These are phyloP conservation scores for Vinca minor DNA, from an alignment of 257 asterid species.

Conservation along the genomic window DNA sequence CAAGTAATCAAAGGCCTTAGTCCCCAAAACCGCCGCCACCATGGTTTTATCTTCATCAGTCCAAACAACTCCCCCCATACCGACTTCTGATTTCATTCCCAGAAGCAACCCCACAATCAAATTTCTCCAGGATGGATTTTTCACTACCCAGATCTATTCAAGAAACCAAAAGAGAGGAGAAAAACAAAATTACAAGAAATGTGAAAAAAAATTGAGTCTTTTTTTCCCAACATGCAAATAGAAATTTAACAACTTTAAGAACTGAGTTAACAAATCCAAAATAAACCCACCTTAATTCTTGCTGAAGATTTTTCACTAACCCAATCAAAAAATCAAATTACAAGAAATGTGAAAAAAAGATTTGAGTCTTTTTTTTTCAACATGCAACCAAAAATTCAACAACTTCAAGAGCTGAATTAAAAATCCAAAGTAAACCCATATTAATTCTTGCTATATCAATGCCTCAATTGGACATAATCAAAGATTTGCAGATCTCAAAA, in stretches of 20 bases:
- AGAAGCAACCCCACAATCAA: slow-evolving; percentile 8
- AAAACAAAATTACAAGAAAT: neutral
- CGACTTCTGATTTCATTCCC: slow-evolving; percentile 33
- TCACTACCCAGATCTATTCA: slow-evolving; percentile 13
- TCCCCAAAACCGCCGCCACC: slow-evolving; percentile 79
- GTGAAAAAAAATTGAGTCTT: neutral
- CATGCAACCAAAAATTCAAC: slow-evolving; percentile 26
- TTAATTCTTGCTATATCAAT: slow-evolving; percentile 10
- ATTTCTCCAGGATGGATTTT: slow-evolving; percentile 2
- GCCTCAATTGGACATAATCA: slow-evolving; percentile 18
- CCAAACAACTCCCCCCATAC: slow-evolving; percentile 58
- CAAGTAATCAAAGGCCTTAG: slow-evolving; percentile 79
- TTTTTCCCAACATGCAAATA: slow-evolving; percentile 18
- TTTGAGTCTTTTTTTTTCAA: slow-evolving; percentile 9
- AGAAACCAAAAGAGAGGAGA: slow-evolving; percentile 9
- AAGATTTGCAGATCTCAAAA: slow-evolving; percentile 54
- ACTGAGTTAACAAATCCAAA: slow-evolving; percentile 17
- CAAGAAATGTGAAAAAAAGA: neutral
- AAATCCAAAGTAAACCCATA: slow-evolving; percentile 21
- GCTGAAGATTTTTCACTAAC: slow-evolving; percentile 10
- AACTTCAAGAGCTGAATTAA: slow-evolving; percentile 12
- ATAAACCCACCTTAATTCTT: slow-evolving; percentile 16
- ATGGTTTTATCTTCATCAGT: slow-evolving; percentile 63
- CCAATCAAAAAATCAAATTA: slow-evolving; percentile 1
- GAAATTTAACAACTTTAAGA: slow-evolving; percentile 23